These are phyloP conservation scores for Termitomyces heimii DNA, from an alignment of 768 basidiomycete genomes.

Conservation along the genomic window DNA sequence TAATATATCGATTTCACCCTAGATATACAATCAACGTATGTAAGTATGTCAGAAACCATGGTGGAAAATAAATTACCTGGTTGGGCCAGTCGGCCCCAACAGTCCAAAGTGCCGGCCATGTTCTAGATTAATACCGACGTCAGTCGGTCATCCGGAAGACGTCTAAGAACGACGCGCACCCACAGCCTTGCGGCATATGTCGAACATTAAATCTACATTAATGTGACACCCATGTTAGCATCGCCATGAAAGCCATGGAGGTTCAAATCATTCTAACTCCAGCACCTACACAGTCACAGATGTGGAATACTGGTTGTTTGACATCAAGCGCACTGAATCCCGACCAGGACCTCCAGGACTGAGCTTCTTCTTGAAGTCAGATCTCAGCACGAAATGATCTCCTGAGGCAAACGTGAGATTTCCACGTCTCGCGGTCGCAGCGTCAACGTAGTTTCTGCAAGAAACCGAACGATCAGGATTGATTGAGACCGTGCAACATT, in stretches of 20 bases:
- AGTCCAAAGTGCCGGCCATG: constrained; percentile 59
- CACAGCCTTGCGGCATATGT: constrained; percentile 60
- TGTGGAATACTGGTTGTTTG: constrained; percentile 46
- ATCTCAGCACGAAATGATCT: constrained; percentile 49
- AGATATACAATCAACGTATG: not conserved
- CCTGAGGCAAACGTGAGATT: constrained; percentile 55
- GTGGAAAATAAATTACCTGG: constrained; percentile 16
- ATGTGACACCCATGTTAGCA: not conserved
- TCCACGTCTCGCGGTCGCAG: constrained; percentile 40
- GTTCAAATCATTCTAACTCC: not conserved
- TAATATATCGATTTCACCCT: constrained; percentile 45
- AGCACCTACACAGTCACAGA: constrained; percentile 46
- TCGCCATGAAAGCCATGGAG: not conserved
- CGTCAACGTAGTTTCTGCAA: constrained; percentile 37
- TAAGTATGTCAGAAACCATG: not conserved
- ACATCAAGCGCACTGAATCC: constrained; percentile 50
- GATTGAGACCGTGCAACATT: not conserved
- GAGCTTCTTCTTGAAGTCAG: constrained; percentile 44
- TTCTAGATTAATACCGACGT: constrained; percentile 15
- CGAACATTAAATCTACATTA: constrained; percentile 36
- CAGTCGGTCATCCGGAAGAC: not conserved
- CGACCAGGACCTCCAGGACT: constrained; percentile 45
- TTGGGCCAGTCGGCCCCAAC: constrained; percentile 45
- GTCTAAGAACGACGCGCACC: constrained; percentile 24
- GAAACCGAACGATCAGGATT: not conserved